Base-by-base conservation (phyloP, 2,329 filamentous ascomycete species). In the Botrytis tulipae region DNA sequence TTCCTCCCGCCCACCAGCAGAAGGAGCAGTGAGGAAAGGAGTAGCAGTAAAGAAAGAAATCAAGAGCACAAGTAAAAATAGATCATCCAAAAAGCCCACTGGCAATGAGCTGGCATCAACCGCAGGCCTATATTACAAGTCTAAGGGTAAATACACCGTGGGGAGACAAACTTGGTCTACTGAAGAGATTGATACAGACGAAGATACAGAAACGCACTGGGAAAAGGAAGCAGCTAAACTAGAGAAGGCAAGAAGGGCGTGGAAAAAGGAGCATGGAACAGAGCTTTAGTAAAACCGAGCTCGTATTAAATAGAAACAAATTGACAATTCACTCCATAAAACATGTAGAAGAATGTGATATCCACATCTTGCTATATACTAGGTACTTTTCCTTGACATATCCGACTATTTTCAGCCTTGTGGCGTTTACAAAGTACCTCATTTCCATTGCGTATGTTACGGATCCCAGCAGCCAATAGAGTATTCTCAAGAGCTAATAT, bases 331-430 rank as follows among this genome's bases (percentile, higher is more conserved):
- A 22, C 7, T 22, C 8, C 18, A 46, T 37, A 65, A 12, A 42
- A 20, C 37, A 44, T 18, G 2, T 18, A 65, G 4, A 42, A 44
- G n/a, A 16, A 42, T 20, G 44, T 29, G 16, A 74, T 63, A 73
- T 75, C 73, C 20, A 69, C 48, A 65, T 63, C 40, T 72, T 76
- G 72, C 57, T 74, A 66, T 73, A 75, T 48, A 44, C 40, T 73
- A 75, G 75, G 76, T 73, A 66, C 69, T 51, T 61, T 70, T 72
- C 73, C 75, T 73, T 74, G 59, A 73, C 68, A 65, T 46, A 78
- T 40, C 70, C 61, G 71, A 42, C 54, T 71, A 51, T 74, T 77
- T 77, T 76, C 73, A 70, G 74, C 75, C 57, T 65, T 77, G n/a
- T 70, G 66, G 51, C 71, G 72, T 72, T 75, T 75, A 66, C 74